Evolutionary conservation across 169 alveolate species (phyloP), one percentile per base, ranked within the genome.

Genomic region (Plasmodium inui): DNA sequence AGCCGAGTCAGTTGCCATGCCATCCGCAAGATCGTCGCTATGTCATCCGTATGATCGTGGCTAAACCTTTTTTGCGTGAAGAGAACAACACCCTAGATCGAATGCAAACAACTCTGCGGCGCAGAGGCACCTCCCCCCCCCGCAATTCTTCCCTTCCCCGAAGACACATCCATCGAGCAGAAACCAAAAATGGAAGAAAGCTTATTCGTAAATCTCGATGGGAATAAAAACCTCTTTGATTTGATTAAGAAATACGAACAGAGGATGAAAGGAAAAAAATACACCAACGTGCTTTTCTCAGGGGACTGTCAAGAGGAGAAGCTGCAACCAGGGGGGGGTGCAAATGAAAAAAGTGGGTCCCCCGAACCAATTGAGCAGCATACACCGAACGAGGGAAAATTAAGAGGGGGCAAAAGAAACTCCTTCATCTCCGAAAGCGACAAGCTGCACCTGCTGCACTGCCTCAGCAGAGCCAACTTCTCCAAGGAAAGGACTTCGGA

Each of bases 361-460:
- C 32, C 17, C 19, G 9, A n/a, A 57, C 26, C 32, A 83, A 83
- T 8, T 5, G 70, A 30, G 39, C 55, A 22, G 9, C 19, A 39
- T 3, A n/a, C 17, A 46, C 26, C n/a, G 3, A 83, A 83, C 14
- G 50, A 17, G n/a, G 22, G 28, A 14, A 83, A 83, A 37, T 12
- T 32, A 67, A 83, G 37, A 8, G 34, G 41, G 17, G 71, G 37
- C 14, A 83, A 22, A 83, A 67, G 22, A 1, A 83, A 83, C 9
- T 83, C 6, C 41, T 67, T 83, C 53, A 39, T 83, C 7, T 83
- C 92, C 0, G 92, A 83, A 83, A 83, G n/a, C 8, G 92, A 83
- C 28, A 83, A 83, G 34, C 34, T 83, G 30, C 82, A 83, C 32
- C 46, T 83, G n/a, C 44, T 83, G 3, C 72, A 83, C 32, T 67